Conservation (phyloP, 1,139 yeast species). For the Yamadazyma dushanensis region DNA sequence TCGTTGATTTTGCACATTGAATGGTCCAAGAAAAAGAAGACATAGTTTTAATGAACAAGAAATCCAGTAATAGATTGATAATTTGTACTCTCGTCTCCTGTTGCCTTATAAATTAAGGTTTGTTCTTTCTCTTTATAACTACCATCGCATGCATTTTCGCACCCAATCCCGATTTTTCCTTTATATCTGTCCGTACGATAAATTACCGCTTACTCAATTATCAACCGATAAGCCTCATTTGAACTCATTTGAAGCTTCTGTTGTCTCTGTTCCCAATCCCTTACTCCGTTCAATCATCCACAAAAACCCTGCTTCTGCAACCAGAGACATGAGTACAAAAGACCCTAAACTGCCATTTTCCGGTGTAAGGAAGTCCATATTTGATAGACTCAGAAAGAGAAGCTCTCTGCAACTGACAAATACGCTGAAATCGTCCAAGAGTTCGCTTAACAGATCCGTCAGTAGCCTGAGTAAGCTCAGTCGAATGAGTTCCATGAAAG, state of each 20-base stretch:
- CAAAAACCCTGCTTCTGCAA: too few species aligned
- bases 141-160: too few species aligned
- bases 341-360: background rate
- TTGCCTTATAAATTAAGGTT: too few species aligned
- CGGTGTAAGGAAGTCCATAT: background rate
- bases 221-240: too few species aligned
- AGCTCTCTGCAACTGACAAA: slow-evolving; percentile 5
- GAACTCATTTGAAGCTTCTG: too few species aligned
- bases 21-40: slow-evolving; percentile 48
- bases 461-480: background rate
- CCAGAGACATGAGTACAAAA: background rate
- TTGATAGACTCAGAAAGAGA: slow-evolving; percentile 3
- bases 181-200: too few species aligned
- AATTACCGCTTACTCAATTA: too few species aligned
- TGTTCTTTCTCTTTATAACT: too few species aligned
- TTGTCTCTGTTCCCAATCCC: too few species aligned
- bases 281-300: too few species aligned
- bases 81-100: background rate
- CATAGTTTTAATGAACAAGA: too few species aligned
- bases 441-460: background rate
- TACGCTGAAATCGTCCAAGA: background rate
- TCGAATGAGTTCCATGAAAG: background rate
- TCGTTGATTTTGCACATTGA: slow-evolving; percentile 84
- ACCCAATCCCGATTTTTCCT: too few species aligned
- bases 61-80: background rate